These are phyloP conservation scores for Adansonia digitata DNA, from an alignment of 345 rosid species.

Conservation along the genomic window DNA sequence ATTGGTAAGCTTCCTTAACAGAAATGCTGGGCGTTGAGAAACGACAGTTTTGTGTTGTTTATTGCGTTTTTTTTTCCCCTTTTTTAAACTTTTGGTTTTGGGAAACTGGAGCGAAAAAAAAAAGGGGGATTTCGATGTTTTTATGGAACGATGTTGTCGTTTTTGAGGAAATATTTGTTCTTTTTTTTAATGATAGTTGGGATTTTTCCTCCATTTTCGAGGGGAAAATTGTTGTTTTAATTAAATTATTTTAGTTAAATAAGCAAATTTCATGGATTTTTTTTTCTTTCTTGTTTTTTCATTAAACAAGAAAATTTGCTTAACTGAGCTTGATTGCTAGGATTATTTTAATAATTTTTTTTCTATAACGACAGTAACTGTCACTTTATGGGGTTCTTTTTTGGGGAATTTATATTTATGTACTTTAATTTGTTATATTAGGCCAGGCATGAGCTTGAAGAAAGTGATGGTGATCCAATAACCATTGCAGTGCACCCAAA, in stretches of 20 bases:
- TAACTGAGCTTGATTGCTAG: neutral
- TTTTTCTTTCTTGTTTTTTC: neutral
- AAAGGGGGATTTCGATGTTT: neutral
- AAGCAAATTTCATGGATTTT: neutral
- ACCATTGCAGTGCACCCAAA: conserved; percentile 71
- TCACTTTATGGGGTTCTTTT: neutral
- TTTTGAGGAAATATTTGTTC: too few species aligned
- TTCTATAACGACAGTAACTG: neutral
- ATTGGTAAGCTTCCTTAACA: conserved; percentile 45
- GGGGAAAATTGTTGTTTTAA: neutral
- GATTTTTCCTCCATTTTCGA: neutral
- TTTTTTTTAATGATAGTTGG: neutral
- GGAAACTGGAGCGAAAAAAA: neutral
- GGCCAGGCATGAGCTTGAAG: conserved; percentile 63
- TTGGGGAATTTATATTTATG: neutral
- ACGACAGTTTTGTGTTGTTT: neutral
- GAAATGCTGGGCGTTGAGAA: neutral
- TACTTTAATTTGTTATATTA: conserved; percentile 15
- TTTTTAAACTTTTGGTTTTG: neutral
- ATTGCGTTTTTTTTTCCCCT: too few species aligned
- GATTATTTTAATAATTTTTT: neutral
- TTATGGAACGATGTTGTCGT: too few species aligned
- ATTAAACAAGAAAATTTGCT: neutral
- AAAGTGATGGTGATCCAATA: conserved; percentile 66
- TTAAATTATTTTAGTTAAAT: neutral